Evolutionary conservation across 495 filamentous ascomycete species (phyloP), one percentile per base, ranked within the genome.

Genomic region (Aspergillus wentii): DNA sequence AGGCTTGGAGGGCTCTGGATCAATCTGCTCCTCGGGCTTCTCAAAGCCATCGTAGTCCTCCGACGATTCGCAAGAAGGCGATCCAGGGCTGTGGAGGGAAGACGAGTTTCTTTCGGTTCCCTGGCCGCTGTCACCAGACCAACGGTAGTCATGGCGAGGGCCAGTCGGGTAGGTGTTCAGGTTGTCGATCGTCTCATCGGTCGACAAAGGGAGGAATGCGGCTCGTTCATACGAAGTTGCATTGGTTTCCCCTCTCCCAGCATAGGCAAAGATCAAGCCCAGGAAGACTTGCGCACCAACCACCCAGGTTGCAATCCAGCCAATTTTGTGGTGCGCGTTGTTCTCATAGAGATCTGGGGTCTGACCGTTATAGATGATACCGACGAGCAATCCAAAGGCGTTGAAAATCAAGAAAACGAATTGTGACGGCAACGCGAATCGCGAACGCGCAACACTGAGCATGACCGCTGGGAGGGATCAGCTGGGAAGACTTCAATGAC

Each of bases 341-440:
- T 86, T 83, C 34, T 80, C 76, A 54, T 96, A 97, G 1, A 98
- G 64, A 56, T 95, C 87, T 2, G 89, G 89, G 0, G 88, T 95
- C 32, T 76, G 79, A 46, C 71, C 71, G 56, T 90, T 86, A 66
- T 95, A 95, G 14, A 92, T 68, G 37, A 82, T 75, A 2, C 79
- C 83, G 26, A 89, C 51, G 17, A 94, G 53, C 36, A 94, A 47
- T 25, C 84, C 88, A 11, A 83, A 48, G 3, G 68, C 80, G 59
- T 95, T 91, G 18, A 79, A 53, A 8, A 76, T 58, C 25, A 91
- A 64, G 63, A 98, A 97, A 2, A 76, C 36, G 43, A 90, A 74
- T 56, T 97, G 90, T 17, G 75, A 64, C n/a, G 71, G 69, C 1
- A 92, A 67, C 1, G 80, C 79, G 44, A 83, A 78, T 18, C 84